Evolutionary conservation across 2,329 filamentous ascomycete genomes (phyloP).

Genomic region (Fusarium sp.): DNA sequence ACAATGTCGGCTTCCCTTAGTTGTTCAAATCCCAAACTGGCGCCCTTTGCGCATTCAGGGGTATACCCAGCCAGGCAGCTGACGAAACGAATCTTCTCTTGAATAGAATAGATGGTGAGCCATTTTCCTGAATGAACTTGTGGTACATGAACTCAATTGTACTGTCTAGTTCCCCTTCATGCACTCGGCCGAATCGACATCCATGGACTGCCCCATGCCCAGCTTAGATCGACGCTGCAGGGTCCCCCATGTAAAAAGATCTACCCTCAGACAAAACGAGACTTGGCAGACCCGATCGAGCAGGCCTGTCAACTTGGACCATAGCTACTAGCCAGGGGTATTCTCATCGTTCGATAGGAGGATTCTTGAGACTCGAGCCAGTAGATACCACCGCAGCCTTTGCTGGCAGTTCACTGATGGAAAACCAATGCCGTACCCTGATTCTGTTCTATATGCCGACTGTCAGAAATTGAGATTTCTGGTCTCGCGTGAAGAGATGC

Average conservation of each 20-base stretch:
- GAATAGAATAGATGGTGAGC: background rate
- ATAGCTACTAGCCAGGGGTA: background rate
- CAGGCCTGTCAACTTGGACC: constrained; percentile 2
- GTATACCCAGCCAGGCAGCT: background rate
- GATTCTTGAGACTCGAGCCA: background rate
- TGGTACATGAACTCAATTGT: background rate
- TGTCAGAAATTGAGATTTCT: no score
- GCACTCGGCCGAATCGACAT: constrained; percentile 8
- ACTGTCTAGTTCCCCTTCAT: no score
- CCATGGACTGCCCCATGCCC: background rate
- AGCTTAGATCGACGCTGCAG: constrained; percentile 5
- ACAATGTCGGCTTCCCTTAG: no score
- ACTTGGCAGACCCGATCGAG: no score
- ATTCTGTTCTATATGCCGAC: no score
- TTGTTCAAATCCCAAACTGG: no score
- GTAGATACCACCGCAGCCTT: background rate
- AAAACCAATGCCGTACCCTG: no score
- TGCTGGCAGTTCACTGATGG: background rate
- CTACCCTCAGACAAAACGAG: background rate
- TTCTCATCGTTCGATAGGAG: background rate
- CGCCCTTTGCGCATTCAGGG: background rate
- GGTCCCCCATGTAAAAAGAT: constrained; percentile 1
- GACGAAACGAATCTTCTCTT: background rate
- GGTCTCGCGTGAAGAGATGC: no score
- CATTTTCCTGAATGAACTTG: background rate